Evolutionary conservation across 495 filamentous ascomycete genomes (phyloP).

Genomic region (Neurospora sp.): DNA sequence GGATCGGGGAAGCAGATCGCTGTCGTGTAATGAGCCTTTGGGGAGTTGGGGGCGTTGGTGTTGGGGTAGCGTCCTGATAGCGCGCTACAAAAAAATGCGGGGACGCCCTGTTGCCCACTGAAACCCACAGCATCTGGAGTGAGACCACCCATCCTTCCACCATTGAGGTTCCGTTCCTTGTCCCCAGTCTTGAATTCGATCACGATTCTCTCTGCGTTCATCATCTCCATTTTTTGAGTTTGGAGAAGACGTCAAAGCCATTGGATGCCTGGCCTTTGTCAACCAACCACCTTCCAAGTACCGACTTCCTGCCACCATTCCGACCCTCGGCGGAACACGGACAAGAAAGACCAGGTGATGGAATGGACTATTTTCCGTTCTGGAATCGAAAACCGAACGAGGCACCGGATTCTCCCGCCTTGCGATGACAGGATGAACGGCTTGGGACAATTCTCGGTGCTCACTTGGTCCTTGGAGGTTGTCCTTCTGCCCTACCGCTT

Average conservation of each 20-base stretch:
- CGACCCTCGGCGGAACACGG: neutral
- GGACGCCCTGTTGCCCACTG: neutral
- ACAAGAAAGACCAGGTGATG: neutral
- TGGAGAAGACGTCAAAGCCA: neutral
- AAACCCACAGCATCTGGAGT: no score
- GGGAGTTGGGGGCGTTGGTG: neutral
- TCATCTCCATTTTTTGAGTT: neutral
- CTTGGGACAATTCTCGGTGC: no score
- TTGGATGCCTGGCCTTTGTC: neutral
- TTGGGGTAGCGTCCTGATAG: neutral
- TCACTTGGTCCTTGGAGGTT: no score
- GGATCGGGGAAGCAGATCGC: no score
- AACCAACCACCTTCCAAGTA: neutral
- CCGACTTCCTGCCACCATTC: neutral
- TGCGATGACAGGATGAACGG: neutral
- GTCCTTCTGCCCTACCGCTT: no score
- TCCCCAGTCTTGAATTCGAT: neutral
- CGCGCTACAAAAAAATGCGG: neutral
- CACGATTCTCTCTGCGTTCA: neutral
- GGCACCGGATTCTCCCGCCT: neutral
- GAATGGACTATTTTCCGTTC: neutral
- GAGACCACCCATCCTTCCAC: neutral
- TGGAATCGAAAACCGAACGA: neutral
- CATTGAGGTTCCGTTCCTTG: neutral
- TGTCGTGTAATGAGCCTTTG: neutral